Evolutionary conservation across 2,329 filamentous ascomycete genomes (phyloP).

Genomic region (Dactylellina leptospora): DNA sequence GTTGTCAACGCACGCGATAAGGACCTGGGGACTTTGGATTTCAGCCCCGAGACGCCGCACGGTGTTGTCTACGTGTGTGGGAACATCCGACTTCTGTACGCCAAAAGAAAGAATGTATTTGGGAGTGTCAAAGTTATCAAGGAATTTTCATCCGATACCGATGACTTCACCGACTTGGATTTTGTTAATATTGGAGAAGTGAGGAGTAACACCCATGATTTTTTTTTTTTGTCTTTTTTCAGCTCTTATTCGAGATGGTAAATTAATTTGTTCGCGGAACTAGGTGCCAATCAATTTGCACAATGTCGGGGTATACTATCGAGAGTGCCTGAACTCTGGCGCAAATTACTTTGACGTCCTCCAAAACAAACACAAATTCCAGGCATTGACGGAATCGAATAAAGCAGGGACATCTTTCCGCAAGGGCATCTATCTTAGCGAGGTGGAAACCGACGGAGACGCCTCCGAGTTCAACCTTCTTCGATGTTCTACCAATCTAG

Average conservation of each 20-base stretch:
- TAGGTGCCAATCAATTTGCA: constrained; percentile 31
- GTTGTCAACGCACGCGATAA: neutral
- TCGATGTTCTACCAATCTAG: constrained; percentile 25
- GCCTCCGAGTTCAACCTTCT: constrained; percentile 17
- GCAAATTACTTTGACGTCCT: constrained; percentile 18
- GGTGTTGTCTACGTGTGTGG: constrained; percentile 15
- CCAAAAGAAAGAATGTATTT: constrained; percentile 13
- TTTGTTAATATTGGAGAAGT: constrained; percentile 22
- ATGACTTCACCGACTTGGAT: constrained; percentile 1
- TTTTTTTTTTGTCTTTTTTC: neutral
- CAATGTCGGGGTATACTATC: constrained; percentile 17
- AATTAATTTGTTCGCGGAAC: constrained; percentile 10
- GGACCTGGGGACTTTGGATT: neutral
- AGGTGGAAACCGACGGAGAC: constrained; percentile 29
- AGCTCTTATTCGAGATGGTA: neutral
- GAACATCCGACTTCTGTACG: constrained; percentile 4
- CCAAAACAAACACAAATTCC: constrained; percentile 19
- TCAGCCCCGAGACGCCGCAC: neutral
- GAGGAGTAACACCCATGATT: neutral
- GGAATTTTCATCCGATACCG: constrained; percentile 7
- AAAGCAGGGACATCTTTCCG: constrained; percentile 26
- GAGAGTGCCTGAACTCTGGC: constrained; percentile 5
- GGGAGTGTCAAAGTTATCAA: constrained; percentile 13
- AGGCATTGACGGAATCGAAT: constrained; percentile 29
- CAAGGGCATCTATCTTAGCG: constrained; percentile 27